Conservation (phyloP, 495 filamentous ascomycete genomes). For the Hypomontagnella submonticulosa region DNA sequence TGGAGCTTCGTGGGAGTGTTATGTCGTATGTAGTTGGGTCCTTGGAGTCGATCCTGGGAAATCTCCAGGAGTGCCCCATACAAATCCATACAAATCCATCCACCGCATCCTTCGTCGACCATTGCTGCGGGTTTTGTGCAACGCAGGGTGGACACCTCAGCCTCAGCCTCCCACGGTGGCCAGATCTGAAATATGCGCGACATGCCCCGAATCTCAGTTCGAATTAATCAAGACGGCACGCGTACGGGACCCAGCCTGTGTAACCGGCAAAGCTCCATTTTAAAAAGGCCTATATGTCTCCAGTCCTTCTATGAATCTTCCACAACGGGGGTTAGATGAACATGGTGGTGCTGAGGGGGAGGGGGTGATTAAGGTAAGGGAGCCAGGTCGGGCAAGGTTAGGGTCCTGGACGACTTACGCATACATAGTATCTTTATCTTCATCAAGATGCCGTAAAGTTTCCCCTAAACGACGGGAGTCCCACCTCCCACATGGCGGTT, state of each 20-base stretch:
- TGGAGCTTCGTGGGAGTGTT: slow-evolving; percentile 41
- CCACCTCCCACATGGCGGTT: slow-evolving; percentile 42
- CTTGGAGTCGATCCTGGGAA: slow-evolving; percentile 40
- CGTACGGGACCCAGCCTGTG: slow-evolving; percentile 45
- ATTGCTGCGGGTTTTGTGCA: slow-evolving; percentile 47
- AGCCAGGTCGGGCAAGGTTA: slow-evolving; percentile 13
- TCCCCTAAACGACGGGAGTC: slow-evolving; percentile 34
- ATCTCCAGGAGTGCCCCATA: slow-evolving; percentile 36
- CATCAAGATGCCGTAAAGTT: slow-evolving; percentile 33
- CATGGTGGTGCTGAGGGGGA: slow-evolving; percentile 2
- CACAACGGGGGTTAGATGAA: slow-evolving; percentile 33
- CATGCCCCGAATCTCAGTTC: slow-evolving; percentile 43
- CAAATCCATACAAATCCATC: slow-evolving; percentile 35
- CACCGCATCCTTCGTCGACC: slow-evolving; percentile 42
- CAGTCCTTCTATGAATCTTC: slow-evolving; percentile 46
- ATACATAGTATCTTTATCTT: slow-evolving; percentile 26
- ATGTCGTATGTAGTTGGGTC: slow-evolving; percentile 40
- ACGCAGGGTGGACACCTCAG: slow-evolving; percentile 47
- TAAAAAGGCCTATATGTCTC: slow-evolving; percentile 40
- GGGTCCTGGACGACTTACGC: slow-evolving; percentile 15
- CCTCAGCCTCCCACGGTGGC: slow-evolving; percentile 50
- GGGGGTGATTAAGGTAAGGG: slow-evolving; percentile 17
- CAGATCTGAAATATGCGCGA: slow-evolving; percentile 45
- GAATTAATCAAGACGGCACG: slow-evolving; percentile 47
- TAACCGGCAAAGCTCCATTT: slow-evolving; percentile 47